A percentile compares a stretch with the other conserved stretches of the same genome.
These are phyloP conservation scores for Aspergillus sp. DNA, from an alignment of 2,329 filamentous ascomycete genomes.

Conservation along the genomic window DNA sequence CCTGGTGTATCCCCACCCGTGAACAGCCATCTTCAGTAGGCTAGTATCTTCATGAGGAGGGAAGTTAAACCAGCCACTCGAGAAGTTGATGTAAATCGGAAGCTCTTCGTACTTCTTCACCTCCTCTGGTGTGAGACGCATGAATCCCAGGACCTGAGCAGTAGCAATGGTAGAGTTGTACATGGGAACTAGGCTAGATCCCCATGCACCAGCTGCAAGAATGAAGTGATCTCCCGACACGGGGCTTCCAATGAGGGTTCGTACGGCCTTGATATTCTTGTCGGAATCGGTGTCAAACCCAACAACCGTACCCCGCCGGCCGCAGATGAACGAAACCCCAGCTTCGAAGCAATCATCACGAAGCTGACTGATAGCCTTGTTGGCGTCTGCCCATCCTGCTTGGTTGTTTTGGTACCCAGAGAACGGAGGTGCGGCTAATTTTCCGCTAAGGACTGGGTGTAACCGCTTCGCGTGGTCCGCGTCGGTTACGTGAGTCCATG, in stretches of 20 bases:
- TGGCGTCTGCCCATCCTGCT: slow-evolving; percentile 28
- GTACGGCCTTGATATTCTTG: slow-evolving; percentile 10
- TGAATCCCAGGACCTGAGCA: slow-evolving; percentile 28
- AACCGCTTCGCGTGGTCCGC: slow-evolving; percentile 27
- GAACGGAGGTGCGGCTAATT: slow-evolving; percentile 19
- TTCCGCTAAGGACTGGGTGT: slow-evolving; percentile 22
- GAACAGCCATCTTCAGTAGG: slow-evolving; percentile 30
- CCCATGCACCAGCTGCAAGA: slow-evolving; percentile 30
- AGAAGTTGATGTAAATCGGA: slow-evolving; percentile 37
- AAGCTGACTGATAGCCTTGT: slow-evolving; percentile 20
- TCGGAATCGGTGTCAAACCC: slow-evolving; percentile 19
- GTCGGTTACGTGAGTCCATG: slow-evolving; percentile 5
- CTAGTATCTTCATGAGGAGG: slow-evolving; percentile 31
- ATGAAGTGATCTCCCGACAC: slow-evolving; percentile 24
- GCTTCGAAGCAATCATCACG: slow-evolving; percentile 21
- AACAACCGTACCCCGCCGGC: slow-evolving; percentile 18
- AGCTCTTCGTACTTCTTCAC: slow-evolving; percentile 35
- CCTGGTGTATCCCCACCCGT: slow-evolving; percentile 49
- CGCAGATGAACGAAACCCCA: slow-evolving; percentile 19
- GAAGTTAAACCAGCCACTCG: slow-evolving; percentile 33
- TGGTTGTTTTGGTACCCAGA: slow-evolving; percentile 24
- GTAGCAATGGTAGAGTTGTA: slow-evolving; percentile 23
- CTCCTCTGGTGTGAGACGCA: slow-evolving; percentile 31
- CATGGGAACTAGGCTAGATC: slow-evolving; percentile 20
- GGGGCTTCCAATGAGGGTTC: slow-evolving; percentile 21